Percentiles rank a stretch among this genome's conserved stretches.
phyloP scores from a whole-genome alignment of 2,329 filamentous ascomycete genomes.

The Paecilomyces sp. region DNA sequence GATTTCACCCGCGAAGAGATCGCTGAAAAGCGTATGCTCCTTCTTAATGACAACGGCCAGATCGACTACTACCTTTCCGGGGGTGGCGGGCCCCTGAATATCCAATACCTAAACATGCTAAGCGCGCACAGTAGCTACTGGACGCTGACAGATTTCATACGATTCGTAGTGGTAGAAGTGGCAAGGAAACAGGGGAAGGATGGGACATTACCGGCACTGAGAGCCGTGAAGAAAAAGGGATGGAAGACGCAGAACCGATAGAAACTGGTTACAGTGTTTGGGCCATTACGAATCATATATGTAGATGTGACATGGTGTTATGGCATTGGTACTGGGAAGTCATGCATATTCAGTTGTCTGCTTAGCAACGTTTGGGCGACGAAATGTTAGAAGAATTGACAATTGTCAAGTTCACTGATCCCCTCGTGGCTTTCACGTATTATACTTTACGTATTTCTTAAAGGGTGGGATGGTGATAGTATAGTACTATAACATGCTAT shows the following conservation, averaged over 20 bases:
- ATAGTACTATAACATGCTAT: not conserved
- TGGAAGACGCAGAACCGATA: slow-evolving; percentile 37
- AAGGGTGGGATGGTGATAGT: not conserved
- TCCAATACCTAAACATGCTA: slow-evolving; percentile 96
- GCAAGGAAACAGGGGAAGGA: slow-evolving; percentile 65
- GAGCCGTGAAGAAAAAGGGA: slow-evolving; percentile 46
- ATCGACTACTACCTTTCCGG: slow-evolving; percentile 84
- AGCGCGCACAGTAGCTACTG: slow-evolving; percentile 94
- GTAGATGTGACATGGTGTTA: not conserved
- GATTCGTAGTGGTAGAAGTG: slow-evolving; percentile 82
- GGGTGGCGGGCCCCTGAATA: slow-evolving; percentile 79
- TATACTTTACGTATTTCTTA: not conserved
- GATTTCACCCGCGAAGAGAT: slow-evolving; percentile 90
- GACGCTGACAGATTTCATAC: slow-evolving; percentile 78
- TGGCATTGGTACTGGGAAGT: not conserved
- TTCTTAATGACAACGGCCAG: slow-evolving; percentile 95
- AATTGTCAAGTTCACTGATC: no score
- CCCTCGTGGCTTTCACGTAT: not conserved
- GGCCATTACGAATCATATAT: not conserved
- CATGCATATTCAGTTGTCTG: not conserved
- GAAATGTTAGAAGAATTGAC: not conserved
- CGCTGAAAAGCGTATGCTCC: slow-evolving; percentile 76
- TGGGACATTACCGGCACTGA: slow-evolving; percentile 46
- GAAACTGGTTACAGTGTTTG: not conserved
- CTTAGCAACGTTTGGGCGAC: not conserved